A percentile compares a stretch with the other conserved stretches of the same genome.
Evolutionary conservation across 441 rosid species (phyloP).

Genomic region (Aleurites moluccanus): DNA sequence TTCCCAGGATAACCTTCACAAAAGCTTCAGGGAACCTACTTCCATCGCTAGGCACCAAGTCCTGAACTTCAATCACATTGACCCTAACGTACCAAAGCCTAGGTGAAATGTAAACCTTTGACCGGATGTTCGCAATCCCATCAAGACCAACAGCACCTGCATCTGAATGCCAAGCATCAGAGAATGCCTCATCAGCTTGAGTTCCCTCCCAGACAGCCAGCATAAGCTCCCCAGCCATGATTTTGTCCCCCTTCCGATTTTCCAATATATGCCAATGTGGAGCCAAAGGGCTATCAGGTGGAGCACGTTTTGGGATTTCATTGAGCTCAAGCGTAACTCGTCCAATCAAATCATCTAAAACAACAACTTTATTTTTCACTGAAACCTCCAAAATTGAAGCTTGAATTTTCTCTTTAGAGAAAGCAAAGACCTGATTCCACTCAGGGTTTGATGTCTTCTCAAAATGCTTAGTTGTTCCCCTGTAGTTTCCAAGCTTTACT

Average conservation of each 20-base stretch:
- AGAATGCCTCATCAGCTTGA: slow-evolving; percentile 84
- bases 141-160: slow-evolving; percentile 69
- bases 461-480: slow-evolving; percentile 77
- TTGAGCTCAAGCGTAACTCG: slow-evolving; percentile 65
- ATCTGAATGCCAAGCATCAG: slow-evolving; percentile 92
- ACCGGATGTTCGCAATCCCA: slow-evolving; percentile 55
- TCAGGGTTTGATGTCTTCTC: slow-evolving; percentile 90
- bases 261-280: slow-evolving; percentile 93
- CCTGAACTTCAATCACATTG: slow-evolving; percentile 87
- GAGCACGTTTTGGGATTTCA: slow-evolving; percentile 79
- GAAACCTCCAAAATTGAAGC: slow-evolving; percentile 75
- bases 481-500: slow-evolving; percentile 88
- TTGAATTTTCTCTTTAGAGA: slow-evolving; percentile 88
- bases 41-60: slow-evolving; percentile 58
- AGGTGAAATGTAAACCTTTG: slow-evolving; percentile 83
- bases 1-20: slow-evolving; percentile 69
- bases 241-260: slow-evolving; percentile 63
- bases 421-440: slow-evolving; percentile 92
- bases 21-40: slow-evolving; percentile 63
- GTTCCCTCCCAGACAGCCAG: slow-evolving; percentile 95
- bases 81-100: slow-evolving; percentile 85
- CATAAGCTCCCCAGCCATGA: slow-evolving; percentile 79
- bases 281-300: slow-evolving; percentile 93
- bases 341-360: slow-evolving; percentile 74
- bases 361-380: slow-evolving; percentile 82